Conservation (phyloP, 768 basidiomycete genomes). For the Mycena amicta region DNA sequence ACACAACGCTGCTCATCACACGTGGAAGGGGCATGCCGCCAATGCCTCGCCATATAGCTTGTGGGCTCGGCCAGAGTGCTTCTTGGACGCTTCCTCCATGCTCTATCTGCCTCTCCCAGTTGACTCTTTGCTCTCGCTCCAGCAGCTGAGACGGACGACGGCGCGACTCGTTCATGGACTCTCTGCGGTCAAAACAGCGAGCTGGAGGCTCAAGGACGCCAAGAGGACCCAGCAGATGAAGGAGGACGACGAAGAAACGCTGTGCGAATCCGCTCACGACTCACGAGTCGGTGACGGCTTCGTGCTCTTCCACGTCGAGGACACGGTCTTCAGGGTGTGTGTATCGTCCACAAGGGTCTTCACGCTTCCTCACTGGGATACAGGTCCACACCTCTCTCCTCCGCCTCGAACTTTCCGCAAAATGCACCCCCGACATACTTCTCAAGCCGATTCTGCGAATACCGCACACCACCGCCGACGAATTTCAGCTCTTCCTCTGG, state of each 20-base stretch:
- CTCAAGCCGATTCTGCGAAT: background rate
- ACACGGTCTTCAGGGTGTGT: background rate
- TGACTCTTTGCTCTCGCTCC: background rate
- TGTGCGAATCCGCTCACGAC: background rate
- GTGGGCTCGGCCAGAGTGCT: no score
- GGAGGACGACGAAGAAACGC: background rate
- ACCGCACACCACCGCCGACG: background rate
- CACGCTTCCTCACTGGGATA: no score
- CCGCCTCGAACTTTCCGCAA: background rate
- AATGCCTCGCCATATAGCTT: background rate
- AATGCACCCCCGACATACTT: background rate
- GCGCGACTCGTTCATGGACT: background rate
- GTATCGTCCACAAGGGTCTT: background rate
- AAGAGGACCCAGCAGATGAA: no score
- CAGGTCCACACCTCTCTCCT: background rate
- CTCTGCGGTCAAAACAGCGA: background rate
- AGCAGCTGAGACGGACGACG: background rate
- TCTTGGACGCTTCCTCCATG: background rate
- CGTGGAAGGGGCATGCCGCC: background rate
- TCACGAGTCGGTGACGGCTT: background rate
- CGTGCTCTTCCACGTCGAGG: background rate
- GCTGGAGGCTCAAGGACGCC: no score
- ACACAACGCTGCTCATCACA: background rate
- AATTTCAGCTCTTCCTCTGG: background rate
- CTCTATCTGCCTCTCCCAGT: background rate